Evolutionary conservation across 2,329 filamentous ascomycete genomes (phyloP).

Genomic region (Trichoderma cornu-damae): DNA sequence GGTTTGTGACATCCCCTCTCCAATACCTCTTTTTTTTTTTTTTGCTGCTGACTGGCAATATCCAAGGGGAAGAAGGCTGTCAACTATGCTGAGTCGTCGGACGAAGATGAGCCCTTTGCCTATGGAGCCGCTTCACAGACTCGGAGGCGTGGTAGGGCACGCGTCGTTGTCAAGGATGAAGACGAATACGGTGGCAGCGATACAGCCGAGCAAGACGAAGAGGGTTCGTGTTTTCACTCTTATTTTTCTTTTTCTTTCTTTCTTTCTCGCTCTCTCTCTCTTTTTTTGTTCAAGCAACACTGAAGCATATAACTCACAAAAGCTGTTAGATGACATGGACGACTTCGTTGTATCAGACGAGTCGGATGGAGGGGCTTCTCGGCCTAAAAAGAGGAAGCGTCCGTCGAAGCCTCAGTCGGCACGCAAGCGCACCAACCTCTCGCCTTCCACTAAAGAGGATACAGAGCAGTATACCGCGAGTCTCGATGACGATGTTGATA

Average conservation of each 20-base stretch:
- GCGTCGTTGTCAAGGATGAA: slow-evolving; percentile 59
- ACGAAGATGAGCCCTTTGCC: slow-evolving; percentile 68
- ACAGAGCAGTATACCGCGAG: slow-evolving; percentile 37
- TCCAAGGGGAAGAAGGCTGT: slow-evolving; percentile 51
- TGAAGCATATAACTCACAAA: slow-evolving; percentile 7
- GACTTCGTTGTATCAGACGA: slow-evolving; percentile 88
- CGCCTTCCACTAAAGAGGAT: slow-evolving; percentile 33
- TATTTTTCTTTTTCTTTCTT: too few species aligned
- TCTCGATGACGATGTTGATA: slow-evolving; percentile 44
- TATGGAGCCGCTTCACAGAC: slow-evolving; percentile 37
- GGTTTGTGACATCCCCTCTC: slow-evolving; percentile 42
- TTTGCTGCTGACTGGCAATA: not conserved
- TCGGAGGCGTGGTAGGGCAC: slow-evolving; percentile 42
- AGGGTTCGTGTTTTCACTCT: slow-evolving; percentile 40
- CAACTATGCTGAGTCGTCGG: slow-evolving; percentile 82
- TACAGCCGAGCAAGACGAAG: slow-evolving; percentile 55
- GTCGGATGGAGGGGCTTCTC: slow-evolving; percentile 59
- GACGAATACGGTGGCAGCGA: slow-evolving; percentile 65
- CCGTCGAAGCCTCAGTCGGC: slow-evolving; percentile 46
- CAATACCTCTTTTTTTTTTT: too few species aligned
- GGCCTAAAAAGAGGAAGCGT: slow-evolving; percentile 73
- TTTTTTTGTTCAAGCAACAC: too few species aligned
- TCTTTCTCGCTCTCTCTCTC: too few species aligned
- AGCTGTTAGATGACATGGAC: slow-evolving; percentile 62
- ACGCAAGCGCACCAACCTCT: slow-evolving; percentile 59